These are phyloP conservation scores for Penicillium sp. DNA, from an alignment of 2,329 filamentous ascomycete species.

Conservation along the genomic window DNA sequence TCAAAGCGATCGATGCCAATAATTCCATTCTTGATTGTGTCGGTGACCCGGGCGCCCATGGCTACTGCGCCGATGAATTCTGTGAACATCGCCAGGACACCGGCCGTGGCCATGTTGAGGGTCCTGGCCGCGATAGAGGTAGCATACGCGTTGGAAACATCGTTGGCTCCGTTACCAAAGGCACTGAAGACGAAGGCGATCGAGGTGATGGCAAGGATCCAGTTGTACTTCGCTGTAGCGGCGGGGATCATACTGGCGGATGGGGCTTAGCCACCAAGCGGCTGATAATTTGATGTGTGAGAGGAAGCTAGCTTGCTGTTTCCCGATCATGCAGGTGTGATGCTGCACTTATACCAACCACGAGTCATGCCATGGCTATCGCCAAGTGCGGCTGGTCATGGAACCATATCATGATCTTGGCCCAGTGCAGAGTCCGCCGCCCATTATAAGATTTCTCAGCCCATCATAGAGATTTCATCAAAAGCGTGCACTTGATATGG, in stretches of 20 bases:
- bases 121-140: constrained; percentile 54
- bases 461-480: constrained; percentile 1
- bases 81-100: constrained; percentile 51
- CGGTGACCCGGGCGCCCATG: constrained; percentile 49
- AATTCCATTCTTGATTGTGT: constrained; percentile 48
- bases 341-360: constrained; percentile 3
- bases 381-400: constrained; percentile 7
- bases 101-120: constrained; percentile 55
- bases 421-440: not conserved
- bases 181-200: constrained; percentile 32
- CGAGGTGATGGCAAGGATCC: constrained; percentile 31
- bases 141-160: constrained; percentile 59
- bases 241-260: constrained; percentile 21
- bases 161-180: constrained; percentile 36
- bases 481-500: not conserved
- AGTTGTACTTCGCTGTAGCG: constrained; percentile 31
- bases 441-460: not conserved
- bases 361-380: not conserved
- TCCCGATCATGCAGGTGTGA: not conserved
- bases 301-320: not conserved
- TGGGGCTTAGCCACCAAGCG: not conserved
- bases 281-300: not conserved
- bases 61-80: constrained; percentile 57
- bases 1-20: constrained; percentile 42
- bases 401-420: not conserved